Conservation (phyloP, 1,284 basidiomycete genomes). For the Cerioporus squamosus region DNA sequence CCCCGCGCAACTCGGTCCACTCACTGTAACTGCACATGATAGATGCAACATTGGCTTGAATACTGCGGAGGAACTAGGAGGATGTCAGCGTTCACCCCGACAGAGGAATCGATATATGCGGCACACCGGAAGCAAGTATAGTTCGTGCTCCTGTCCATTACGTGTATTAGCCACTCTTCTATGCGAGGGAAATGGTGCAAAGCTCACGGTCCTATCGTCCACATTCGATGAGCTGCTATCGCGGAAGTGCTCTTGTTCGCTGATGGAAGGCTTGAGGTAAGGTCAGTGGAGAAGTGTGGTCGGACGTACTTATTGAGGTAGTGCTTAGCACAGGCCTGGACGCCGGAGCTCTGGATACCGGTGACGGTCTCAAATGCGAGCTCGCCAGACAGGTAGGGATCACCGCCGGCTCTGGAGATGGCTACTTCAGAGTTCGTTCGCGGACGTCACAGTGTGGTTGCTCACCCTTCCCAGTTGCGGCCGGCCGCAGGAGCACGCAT, state of each 20-base stretch:
- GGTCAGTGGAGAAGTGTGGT: neutral
- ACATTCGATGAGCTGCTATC: slow-evolving; percentile 58
- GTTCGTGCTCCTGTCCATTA: slow-evolving; percentile 52
- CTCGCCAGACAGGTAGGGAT: slow-evolving; percentile 69
- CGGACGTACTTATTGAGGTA: slow-evolving; percentile 56
- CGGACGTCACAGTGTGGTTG: neutral
- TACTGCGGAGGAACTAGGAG: slow-evolving; percentile 58
- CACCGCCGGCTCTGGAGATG: slow-evolving; percentile 53
- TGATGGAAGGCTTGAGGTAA: slow-evolving; percentile 7
- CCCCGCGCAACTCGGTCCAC: slow-evolving; percentile 12
- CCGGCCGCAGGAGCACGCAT: slow-evolving; percentile 68
- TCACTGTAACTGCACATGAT: slow-evolving; percentile 76
- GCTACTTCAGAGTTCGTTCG: neutral
- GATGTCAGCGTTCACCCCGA: slow-evolving; percentile 21
- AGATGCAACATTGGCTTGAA: slow-evolving; percentile 67
- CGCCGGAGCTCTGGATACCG: slow-evolving; percentile 67
- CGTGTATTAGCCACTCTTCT: too few species aligned
- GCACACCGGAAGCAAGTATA: slow-evolving; percentile 55
- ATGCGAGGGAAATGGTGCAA: neutral
- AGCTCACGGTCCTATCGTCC: slow-evolving; percentile 58
- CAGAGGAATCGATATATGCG: neutral
- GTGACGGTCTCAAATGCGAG: slow-evolving; percentile 59
- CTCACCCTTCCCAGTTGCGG: slow-evolving; percentile 72
- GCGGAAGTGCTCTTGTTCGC: slow-evolving; percentile 63
- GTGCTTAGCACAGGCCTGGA: slow-evolving; percentile 66